These are phyloP conservation scores for Phytophthora lateralis DNA, from an alignment of 352 stramenopile genomes.

Conservation along the genomic window DNA sequence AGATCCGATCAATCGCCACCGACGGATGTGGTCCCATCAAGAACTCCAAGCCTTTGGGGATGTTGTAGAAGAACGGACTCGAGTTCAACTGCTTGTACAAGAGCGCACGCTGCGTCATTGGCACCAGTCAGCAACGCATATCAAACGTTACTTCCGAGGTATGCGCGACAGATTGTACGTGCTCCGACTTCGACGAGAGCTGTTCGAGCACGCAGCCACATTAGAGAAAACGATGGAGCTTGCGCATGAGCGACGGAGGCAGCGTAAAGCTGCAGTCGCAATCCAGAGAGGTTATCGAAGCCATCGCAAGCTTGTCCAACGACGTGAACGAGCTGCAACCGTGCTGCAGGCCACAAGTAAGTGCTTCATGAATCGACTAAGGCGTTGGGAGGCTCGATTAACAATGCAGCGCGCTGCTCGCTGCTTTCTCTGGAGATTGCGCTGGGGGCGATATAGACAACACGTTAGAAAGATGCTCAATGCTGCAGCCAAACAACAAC, in stretches of 20 bases:
- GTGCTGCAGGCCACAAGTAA: constrained; percentile 37
- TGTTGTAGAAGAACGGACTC: constrained; percentile 42
- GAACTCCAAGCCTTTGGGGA: constrained; percentile 52
- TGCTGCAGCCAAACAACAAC: constrained; percentile 31
- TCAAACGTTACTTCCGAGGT: constrained; percentile 49
- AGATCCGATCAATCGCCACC: constrained; percentile 36
- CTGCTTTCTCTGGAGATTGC: constrained; percentile 37
- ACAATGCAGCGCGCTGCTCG: constrained; percentile 47
- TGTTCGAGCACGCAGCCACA: constrained; percentile 35
- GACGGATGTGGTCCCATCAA: constrained; percentile 50
- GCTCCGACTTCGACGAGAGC: constrained; percentile 27
- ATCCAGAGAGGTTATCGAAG: constrained; percentile 47
- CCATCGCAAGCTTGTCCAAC: constrained; percentile 25
- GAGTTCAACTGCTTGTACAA: constrained; percentile 41
- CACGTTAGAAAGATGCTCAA: constrained; percentile 38
- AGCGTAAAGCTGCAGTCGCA: constrained; percentile 27
- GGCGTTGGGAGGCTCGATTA: constrained; percentile 27
- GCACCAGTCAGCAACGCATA: constrained; percentile 39
- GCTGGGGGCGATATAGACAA: constrained; percentile 31
- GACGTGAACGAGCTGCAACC: constrained; percentile 29
- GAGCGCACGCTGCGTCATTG: constrained; percentile 45
- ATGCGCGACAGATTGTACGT: constrained; percentile 43
- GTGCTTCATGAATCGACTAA: constrained; percentile 45
- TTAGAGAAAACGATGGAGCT: constrained; percentile 29
- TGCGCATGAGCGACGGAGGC: constrained; percentile 23